Evolutionary conservation across 495 filamentous ascomycete species (phyloP).

Genomic region (Cladorrhinum samala): DNA sequence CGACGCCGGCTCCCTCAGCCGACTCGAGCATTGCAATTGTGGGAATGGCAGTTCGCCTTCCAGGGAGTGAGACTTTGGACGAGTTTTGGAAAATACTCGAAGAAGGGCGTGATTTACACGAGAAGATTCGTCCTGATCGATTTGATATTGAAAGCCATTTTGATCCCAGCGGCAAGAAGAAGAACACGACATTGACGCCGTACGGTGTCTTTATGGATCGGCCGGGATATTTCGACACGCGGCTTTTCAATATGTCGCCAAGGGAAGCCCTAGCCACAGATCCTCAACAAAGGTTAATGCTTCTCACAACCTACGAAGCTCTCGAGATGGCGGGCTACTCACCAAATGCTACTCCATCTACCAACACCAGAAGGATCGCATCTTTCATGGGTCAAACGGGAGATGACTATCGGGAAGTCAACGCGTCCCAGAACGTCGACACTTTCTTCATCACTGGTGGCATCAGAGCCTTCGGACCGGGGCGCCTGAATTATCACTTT

Average conservation of each 20-base stretch:
- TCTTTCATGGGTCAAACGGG: conserved; percentile 75
- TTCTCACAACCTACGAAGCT: conserved; percentile 76
- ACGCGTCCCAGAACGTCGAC: conserved; percentile 75
- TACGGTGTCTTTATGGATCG: conserved; percentile 76
- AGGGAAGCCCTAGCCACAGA: conserved; percentile 75
- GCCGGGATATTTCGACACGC: conserved; percentile 67
- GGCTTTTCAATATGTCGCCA: conserved; percentile 83
- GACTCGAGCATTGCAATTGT: conserved; percentile 51
- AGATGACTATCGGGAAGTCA: conserved; percentile 81
- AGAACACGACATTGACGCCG: conserved; percentile 63
- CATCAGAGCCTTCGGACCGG: conserved; percentile 72
- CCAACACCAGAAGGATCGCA: conserved; percentile 70
- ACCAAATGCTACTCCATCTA: conserved; percentile 65
- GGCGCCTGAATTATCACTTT: conserved; percentile 73
- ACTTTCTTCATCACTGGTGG: conserved; percentile 86
- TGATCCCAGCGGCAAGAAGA: conserved; percentile 59
- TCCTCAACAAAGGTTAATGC: conserved; percentile 67
- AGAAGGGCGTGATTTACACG: conserved; percentile 47
- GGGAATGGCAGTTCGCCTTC: conserved; percentile 59
- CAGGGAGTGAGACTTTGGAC: conserved; percentile 49
- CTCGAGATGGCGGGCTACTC: conserved; percentile 77
- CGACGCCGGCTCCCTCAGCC: neutral
- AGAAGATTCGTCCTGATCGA: conserved; percentile 55
- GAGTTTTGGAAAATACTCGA: conserved; percentile 59
- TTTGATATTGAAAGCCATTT: conserved; percentile 66